Percentiles rank a stretch among this genome's conserved stretches.
Evolutionary conservation across 805 yeast species (phyloP).

Genomic region (Torulaspora franciscae): DNA sequence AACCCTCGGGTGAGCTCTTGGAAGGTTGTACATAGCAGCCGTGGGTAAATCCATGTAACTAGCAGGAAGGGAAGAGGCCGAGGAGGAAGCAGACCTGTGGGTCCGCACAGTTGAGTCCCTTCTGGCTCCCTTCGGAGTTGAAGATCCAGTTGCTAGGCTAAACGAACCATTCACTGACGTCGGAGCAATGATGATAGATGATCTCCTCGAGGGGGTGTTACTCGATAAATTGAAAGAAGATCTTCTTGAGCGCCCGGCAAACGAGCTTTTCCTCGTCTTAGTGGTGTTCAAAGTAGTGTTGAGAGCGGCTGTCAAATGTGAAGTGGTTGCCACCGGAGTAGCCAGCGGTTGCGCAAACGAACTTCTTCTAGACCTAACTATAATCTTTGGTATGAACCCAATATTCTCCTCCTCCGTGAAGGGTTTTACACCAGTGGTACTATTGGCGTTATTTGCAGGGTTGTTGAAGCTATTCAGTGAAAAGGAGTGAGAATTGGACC

Average conservation of each 20-base stretch:
- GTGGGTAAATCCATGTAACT: constrained; percentile 23
- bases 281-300: constrained; percentile 25
- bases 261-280: constrained; percentile 34
- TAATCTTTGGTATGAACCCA: constrained; percentile 36
- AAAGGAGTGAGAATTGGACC: constrained; percentile 30
- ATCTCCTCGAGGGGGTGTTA: constrained; percentile 28
- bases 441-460: not conserved
- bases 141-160: constrained; percentile 10
- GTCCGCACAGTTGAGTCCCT: constrained; percentile 24
- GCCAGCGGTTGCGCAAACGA: constrained; percentile 22
- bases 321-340: constrained; percentile 9
- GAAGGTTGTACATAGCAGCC: constrained; percentile 7
- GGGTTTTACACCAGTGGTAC: not conserved
- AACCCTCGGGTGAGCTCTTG: constrained; percentile 10
- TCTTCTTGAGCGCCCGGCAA: constrained; percentile 30
- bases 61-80: constrained; percentile 6
- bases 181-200: constrained; percentile 29
- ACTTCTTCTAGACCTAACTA: constrained; percentile 34
- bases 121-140: constrained; percentile 18
- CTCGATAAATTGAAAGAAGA: constrained; percentile 31
- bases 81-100: constrained; percentile 12
- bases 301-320: constrained; percentile 19
- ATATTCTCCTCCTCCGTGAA: constrained; percentile 28
- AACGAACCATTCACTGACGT: constrained; percentile 18
- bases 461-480: constrained; percentile 9